Percentiles rank a stretch among this genome's conserved stretches.
phyloP scores from a whole-genome alignment of 805 yeast species.

The Ogataea corticis region DNA sequence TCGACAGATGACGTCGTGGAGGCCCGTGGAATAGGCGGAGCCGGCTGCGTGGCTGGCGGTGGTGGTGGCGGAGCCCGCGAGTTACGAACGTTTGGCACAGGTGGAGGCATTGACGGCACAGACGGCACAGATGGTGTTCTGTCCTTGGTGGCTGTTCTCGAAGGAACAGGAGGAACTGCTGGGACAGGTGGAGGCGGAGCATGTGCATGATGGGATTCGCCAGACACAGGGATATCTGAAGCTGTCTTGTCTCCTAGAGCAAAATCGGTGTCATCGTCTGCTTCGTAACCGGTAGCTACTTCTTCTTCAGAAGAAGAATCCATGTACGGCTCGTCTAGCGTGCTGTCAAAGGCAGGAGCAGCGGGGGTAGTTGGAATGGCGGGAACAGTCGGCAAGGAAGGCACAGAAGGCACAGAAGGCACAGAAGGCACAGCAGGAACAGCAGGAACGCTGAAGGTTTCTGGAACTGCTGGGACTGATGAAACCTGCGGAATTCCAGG shows the following conservation, averaged over 20 bases:
- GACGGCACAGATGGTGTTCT: constrained; percentile 9
- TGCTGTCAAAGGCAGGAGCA: too few relatives aligned
- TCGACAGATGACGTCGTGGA: constrained; percentile 14
- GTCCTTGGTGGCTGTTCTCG: constrained; percentile 14
- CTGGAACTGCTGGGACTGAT: constrained; percentile 14
- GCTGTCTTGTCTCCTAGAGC: constrained; percentile 16
- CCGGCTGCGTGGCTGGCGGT: constrained; percentile 24
- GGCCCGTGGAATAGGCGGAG: constrained; percentile 27
- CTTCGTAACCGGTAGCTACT: constrained; percentile 63
- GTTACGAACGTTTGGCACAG: constrained; percentile 25
- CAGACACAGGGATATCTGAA: not conserved
- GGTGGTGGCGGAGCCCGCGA: constrained; percentile 20
- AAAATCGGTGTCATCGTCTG: constrained; percentile 55
- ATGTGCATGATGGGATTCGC: constrained; percentile 5
- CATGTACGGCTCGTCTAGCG: constrained; percentile 5
- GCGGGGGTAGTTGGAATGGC: not conserved
- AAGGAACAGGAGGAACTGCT: constrained; percentile 16
- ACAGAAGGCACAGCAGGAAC: constrained; percentile 8
- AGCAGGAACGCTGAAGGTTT: constrained; percentile 17
- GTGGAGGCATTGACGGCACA: constrained; percentile 15
- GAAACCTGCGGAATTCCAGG: not conserved
- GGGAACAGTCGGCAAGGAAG: constrained; percentile 1
- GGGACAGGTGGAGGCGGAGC: constrained; percentile 17
- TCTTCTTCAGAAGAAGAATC: constrained; percentile 19
- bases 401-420: constrained; percentile 1